A percentile compares a stretch with the other conserved stretches of the same genome.
Conservation (phyloP, 495 filamentous ascomycete genomes). For the Penicillium bialowiezense region DNA sequence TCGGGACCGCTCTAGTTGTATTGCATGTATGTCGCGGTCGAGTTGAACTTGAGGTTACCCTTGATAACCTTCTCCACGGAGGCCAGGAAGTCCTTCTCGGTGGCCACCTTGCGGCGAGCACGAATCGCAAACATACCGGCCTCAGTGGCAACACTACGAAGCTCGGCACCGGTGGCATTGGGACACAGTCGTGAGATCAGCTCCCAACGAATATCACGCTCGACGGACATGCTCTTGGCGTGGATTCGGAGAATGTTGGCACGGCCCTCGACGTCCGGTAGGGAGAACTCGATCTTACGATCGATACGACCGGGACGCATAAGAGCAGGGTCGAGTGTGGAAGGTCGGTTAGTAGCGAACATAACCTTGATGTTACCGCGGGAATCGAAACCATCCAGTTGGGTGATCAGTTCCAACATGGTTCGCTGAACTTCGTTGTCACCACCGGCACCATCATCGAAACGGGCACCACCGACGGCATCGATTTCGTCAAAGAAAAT, state of each 20-base stretch:
- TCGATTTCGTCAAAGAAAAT: conserved; percentile 99
- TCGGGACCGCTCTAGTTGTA: conserved; percentile 71
- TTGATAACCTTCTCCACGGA: conserved; percentile 99
- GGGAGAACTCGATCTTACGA: conserved; percentile 96
- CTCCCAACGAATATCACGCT: conserved; percentile 98
- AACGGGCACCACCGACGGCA: conserved; percentile 95
- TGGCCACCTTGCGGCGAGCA: conserved; percentile 93
- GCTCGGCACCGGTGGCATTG: conserved; percentile 93
- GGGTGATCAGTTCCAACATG: conserved; percentile 98
- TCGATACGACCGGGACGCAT: conserved; percentile 98
- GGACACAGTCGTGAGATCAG: conserved; percentile 94
- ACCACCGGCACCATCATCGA: conserved; percentile 95
- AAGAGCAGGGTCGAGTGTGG: conserved; percentile 90
- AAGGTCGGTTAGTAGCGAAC: conserved; percentile 98
- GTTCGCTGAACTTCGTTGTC: conserved; percentile 99
- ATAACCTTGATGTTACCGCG: conserved; percentile 99
- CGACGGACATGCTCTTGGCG: conserved; percentile 99
- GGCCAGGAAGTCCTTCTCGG: conserved; percentile 98
- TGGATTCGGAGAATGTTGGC: conserved; percentile 98
- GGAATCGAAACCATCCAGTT: conserved; percentile 95
- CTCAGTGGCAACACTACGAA: conserved; percentile 96
- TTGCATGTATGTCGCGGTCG: conserved; percentile 97
- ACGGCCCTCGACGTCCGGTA: conserved; percentile 93
- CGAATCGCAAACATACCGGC: conserved; percentile 99
- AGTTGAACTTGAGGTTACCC: conserved; percentile 99